Conservation (phyloP, 805 yeast genomes). For the Candida incommunis region DNA sequence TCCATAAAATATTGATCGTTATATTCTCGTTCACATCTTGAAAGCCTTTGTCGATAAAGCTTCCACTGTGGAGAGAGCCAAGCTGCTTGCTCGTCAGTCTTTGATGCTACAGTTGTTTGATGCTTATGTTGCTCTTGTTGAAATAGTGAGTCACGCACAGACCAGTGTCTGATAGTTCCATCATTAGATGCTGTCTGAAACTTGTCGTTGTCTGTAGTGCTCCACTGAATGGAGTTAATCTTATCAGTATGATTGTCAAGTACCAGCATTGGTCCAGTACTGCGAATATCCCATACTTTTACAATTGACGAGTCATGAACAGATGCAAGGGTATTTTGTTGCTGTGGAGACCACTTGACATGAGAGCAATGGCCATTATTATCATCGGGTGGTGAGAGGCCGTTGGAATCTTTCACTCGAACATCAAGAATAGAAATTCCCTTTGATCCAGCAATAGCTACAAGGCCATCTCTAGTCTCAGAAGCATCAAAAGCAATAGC, state of each 20-base stretch:
- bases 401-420: slow-evolving; percentile 33
- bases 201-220: slow-evolving; percentile 27
- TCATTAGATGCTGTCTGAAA: slow-evolving; percentile 48
- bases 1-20: slow-evolving; percentile 13
- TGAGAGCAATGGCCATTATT: slow-evolving; percentile 24
- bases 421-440: slow-evolving; percentile 68
- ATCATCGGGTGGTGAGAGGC: slow-evolving; percentile 29
- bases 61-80: slow-evolving; percentile 13
- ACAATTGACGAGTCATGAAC: slow-evolving; percentile 38
- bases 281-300: slow-evolving; percentile 65
- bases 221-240: slow-evolving; percentile 50
- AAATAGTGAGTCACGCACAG: slow-evolving; percentile 19
- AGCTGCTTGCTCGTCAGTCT: slow-evolving; percentile 1
- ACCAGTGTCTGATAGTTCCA: slow-evolving; percentile 60
- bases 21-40: slow-evolving; percentile 8
- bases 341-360: slow-evolving; percentile 49
- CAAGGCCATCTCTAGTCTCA: slow-evolving; percentile 31
- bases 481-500: slow-evolving; percentile 35
- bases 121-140: slow-evolving; percentile 1
- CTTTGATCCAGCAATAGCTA: slow-evolving; percentile 46
- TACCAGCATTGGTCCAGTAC: slow-evolving; percentile 35
- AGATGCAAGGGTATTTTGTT: slow-evolving; percentile 51
- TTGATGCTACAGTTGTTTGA: neutral
- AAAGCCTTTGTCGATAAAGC: slow-evolving; percentile 16
- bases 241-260: slow-evolving; percentile 42